Conservation (phyloP, 306 rosid genomes). For the Quercus dentata region DNA sequence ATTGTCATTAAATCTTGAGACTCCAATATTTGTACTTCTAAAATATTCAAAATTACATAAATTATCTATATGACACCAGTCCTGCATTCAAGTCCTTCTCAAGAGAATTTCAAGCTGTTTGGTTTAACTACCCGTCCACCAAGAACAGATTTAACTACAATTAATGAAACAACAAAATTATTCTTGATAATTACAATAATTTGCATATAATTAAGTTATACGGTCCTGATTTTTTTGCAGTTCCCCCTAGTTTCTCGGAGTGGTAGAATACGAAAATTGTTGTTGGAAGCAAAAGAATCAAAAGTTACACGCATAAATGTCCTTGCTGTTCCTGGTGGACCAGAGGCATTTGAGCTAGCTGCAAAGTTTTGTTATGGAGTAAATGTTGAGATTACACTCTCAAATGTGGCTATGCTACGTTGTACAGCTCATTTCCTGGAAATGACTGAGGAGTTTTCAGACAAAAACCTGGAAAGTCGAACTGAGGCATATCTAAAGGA, state of each 20-base stretch:
- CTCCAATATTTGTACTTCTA: neutral
- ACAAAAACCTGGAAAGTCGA: slow-evolving; percentile 62
- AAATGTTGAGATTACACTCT: slow-evolving; percentile 60
- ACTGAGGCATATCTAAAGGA: slow-evolving; percentile 72
- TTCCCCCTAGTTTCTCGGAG: slow-evolving; percentile 92
- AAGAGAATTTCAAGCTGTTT: neutral
- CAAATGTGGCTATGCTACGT: slow-evolving; percentile 75
- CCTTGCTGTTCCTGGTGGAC: slow-evolving; percentile 71
- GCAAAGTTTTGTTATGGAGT: slow-evolving; percentile 92
- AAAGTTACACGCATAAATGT: slow-evolving; percentile 61
- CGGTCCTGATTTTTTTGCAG: slow-evolving; percentile 36
- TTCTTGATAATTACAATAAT: neutral
- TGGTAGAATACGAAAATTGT: slow-evolving; percentile 75
- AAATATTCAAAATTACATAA: neutral
- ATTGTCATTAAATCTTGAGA: neutral
- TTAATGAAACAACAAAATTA: neutral
- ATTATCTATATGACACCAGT: neutral
- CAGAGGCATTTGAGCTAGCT: slow-evolving; percentile 86
- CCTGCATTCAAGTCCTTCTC: neutral
- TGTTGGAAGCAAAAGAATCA: slow-evolving; percentile 83
- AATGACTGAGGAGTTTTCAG: slow-evolving; percentile 89
- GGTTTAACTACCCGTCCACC: neutral
- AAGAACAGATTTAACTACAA: neutral
- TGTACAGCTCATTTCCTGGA: slow-evolving; percentile 72
- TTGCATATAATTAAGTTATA: neutral